Base-by-base conservation (phyloP, 345 rosid species). In the Moricandia moricandioides region DNA sequence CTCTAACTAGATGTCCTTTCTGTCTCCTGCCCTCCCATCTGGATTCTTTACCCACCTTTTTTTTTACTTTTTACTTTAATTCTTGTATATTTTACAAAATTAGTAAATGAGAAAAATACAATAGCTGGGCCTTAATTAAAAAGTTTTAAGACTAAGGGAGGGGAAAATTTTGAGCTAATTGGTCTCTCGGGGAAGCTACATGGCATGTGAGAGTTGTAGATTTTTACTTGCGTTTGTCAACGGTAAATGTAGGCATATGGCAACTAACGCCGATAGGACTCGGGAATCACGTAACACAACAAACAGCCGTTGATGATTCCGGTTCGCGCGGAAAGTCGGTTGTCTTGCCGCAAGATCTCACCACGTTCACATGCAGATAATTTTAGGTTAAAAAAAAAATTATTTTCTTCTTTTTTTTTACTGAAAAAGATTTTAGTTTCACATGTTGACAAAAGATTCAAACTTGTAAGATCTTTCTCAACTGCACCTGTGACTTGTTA, bases 21-120 rank as follows among this genome's bases (percentile, higher is more conserved):
- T 77, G 76, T 71, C 80, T 77, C 80, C 60, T 71, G 21, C 45
- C 21, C 45, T 43, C 45, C 34, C 45, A n/a, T 63, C 61, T 49
- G 49, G 35, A 51, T 49, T 51, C 61, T n/a, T 4, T 62, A 62
- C 66, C 74, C 45, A 61, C 62, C 24, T 51, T 26, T 33, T 7
- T 73, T 17, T 4, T 34, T 14, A 9, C 7, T 60, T 17, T 62
- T 13, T 62, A 40, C 49, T 18, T 30, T 3, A 4, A 17, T 11
- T 29, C 14, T 47, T 0, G 31, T 67, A 12, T 6, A 29, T 51
- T 35, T 34, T 1, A 7, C 11, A 12, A 18, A 18, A 57, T 5
- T 43, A 58, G 59, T 0, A 9, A 40, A 40, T n/a, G 24, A 47
- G 4, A 24, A 26, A 4, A 18, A n/a, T 4, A 55, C 7, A 26